Conservation (phyloP, 352 stramenopile species). For the Globisporangium okanoganense region DNA sequence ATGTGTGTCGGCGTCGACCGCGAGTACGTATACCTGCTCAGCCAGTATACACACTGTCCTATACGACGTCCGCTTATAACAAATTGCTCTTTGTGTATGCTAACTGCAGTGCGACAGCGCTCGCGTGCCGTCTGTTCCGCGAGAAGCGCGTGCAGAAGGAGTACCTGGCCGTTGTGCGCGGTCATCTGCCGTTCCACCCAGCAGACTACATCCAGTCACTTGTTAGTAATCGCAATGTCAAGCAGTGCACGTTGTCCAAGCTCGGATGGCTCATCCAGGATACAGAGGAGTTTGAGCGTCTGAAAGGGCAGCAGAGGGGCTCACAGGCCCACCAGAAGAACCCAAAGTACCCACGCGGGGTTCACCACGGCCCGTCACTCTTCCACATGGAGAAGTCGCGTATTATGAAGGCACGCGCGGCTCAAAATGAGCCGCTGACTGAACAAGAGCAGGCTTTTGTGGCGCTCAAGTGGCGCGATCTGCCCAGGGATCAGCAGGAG, state of each 20-base stretch:
- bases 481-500: constrained; percentile 40
- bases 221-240: constrained; percentile 7
- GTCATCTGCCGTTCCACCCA: constrained; percentile 61
- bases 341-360: constrained; percentile 46
- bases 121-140: constrained; percentile 66
- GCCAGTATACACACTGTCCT: too few relatives aligned
- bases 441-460: constrained; percentile 16
- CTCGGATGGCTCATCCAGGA: constrained; percentile 62
- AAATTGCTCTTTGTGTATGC: constrained; percentile 2
- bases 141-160: constrained; percentile 81
- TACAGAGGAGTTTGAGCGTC: constrained; percentile 58
- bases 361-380: constrained; percentile 53
- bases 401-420: constrained; percentile 20
- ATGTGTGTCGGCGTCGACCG: constrained; percentile 73
- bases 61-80: not conserved
- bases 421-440: constrained; percentile 9
- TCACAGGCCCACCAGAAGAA: constrained; percentile 44
- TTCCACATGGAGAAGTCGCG: constrained; percentile 67
- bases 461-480: constrained; percentile 38
- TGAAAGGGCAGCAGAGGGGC: constrained; percentile 50
- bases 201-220: constrained; percentile 15
- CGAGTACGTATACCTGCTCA: constrained; percentile 32
- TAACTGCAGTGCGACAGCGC: constrained; percentile 51
- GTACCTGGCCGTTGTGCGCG: constrained; percentile 80
- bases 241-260: constrained; percentile 62